Evolutionary conservation across 768 basidiomycete genomes (phyloP).

Genomic region (Phaffia australis): DNA sequence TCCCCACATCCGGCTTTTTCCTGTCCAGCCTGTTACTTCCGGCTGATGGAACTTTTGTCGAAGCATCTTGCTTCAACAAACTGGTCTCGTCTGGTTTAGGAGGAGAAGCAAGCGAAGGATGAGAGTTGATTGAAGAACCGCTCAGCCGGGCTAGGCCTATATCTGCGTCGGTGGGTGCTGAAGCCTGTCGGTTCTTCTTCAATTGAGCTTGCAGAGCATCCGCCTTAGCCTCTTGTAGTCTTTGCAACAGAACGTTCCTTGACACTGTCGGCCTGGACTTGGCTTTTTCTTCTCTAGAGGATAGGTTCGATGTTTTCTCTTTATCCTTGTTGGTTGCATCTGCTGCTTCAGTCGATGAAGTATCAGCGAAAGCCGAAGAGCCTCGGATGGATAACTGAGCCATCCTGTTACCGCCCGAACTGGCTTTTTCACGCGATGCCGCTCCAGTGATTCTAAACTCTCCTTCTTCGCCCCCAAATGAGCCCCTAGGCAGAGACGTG

Average conservation of each 20-base stretch:
- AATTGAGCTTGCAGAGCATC: constrained; percentile 5
- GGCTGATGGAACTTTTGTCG: neutral
- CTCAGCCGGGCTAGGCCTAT: neutral
- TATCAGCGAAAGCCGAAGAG: no score
- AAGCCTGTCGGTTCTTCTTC: neutral
- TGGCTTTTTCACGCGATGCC: no score
- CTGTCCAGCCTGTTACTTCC: neutral
- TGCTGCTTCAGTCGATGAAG: no score
- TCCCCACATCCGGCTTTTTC: constrained; percentile 12
- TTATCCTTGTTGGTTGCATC: no score
- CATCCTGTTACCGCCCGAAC: no score
- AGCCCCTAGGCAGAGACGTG: no score
- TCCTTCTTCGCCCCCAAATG: no score
- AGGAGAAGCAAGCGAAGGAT: neutral
- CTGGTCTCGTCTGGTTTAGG: neutral
- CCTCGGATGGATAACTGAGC: no score
- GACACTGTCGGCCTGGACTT: neutral
- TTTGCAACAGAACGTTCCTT: constrained; percentile 14
- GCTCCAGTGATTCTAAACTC: no score
- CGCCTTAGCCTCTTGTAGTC: constrained; percentile 22
- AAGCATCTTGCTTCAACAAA: neutral
- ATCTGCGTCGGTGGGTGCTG: neutral
- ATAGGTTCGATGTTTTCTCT: neutral
- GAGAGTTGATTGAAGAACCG: neutral
- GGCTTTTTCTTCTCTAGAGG: neutral